Conservation (phyloP, 352 stramenopile species). For the Thalassiosira mediterranea region DNA sequence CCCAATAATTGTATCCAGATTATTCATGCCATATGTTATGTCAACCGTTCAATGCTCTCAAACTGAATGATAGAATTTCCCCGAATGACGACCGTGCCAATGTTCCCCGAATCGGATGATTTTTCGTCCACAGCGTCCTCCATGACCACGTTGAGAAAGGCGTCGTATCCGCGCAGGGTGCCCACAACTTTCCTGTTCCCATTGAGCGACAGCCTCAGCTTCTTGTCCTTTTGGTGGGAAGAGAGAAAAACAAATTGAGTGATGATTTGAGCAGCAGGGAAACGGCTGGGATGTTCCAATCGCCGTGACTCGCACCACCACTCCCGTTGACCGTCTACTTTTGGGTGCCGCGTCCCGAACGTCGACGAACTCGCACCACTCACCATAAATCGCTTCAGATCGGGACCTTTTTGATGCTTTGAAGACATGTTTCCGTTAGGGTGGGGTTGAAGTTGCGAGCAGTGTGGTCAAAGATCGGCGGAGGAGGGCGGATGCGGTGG, state of each 20-base stretch:
- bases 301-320: too few relatives aligned
- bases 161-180: slow-evolving; percentile 93
- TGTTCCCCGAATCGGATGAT: slow-evolving; percentile 66
- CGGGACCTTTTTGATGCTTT: slow-evolving; percentile 75
- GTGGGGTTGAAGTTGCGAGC: too few relatives aligned
- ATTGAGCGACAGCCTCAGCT: slow-evolving; percentile 92
- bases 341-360: too few relatives aligned
- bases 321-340: too few relatives aligned
- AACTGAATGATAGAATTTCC: slow-evolving; percentile 86
- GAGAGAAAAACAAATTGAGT: too few relatives aligned
- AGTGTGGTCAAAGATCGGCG: too few relatives aligned
- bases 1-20: too few relatives aligned
- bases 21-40: too few relatives aligned
- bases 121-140: slow-evolving; percentile 91
- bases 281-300: too few relatives aligned
- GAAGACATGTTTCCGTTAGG: slow-evolving; percentile 51
- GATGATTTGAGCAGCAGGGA: too few relatives aligned
- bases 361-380: too few relatives aligned
- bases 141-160: slow-evolving; percentile 97
- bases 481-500: too few relatives aligned
- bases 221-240: slow-evolving; percentile 95
- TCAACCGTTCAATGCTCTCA: slow-evolving; percentile 73
- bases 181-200: slow-evolving; percentile 93
- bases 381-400: slow-evolving; percentile 85
- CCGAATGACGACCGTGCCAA: slow-evolving; percentile 91